phyloP scores from a whole-genome alignment of 257 asterid genomes.

The Plantago major region DNA sequence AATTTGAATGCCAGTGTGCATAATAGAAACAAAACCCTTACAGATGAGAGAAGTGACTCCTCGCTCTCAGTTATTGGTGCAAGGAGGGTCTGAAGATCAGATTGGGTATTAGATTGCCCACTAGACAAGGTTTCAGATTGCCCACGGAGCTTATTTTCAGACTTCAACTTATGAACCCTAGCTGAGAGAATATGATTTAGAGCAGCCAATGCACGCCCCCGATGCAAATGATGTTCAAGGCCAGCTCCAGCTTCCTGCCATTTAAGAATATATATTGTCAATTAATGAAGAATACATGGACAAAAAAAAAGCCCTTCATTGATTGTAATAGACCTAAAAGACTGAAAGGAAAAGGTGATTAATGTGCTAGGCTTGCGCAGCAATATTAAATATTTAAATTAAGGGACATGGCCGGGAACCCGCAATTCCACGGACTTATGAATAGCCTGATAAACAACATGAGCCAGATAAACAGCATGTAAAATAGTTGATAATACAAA shows the following conservation, averaged over 20 bases:
- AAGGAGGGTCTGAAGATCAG: conserved; percentile 73
- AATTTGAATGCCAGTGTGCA: conserved; percentile 7
- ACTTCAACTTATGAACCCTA: conserved; percentile 63
- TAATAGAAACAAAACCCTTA: conserved; percentile 38
- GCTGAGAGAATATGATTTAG: conserved; percentile 62
- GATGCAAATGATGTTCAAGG: conserved; percentile 92
- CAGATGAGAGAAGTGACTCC: conserved; percentile 82
- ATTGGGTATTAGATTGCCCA: conserved; percentile 69
- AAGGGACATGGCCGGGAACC: no score
- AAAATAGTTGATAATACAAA: no score
- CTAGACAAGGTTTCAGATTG: conserved; percentile 47
- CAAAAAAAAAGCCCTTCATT: no score
- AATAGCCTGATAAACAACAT: no score
- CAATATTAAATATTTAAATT: no score
- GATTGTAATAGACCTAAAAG: no score
- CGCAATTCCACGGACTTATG: no score
- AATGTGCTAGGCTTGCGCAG: no score
- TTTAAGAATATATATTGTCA: conserved; percentile 23
- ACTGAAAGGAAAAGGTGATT: no score
- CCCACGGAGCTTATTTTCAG: conserved; percentile 46
- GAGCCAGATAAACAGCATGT: no score
- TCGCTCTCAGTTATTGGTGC: conserved; percentile 68
- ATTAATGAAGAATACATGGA: background rate
- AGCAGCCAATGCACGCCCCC: conserved; percentile 97
- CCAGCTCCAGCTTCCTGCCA: conserved; percentile 81